Percentiles rank a stretch among this genome's conserved stretches.
Conservation (phyloP, 2,329 filamentous ascomycete species). For the Sporothrix inflata region DNA sequence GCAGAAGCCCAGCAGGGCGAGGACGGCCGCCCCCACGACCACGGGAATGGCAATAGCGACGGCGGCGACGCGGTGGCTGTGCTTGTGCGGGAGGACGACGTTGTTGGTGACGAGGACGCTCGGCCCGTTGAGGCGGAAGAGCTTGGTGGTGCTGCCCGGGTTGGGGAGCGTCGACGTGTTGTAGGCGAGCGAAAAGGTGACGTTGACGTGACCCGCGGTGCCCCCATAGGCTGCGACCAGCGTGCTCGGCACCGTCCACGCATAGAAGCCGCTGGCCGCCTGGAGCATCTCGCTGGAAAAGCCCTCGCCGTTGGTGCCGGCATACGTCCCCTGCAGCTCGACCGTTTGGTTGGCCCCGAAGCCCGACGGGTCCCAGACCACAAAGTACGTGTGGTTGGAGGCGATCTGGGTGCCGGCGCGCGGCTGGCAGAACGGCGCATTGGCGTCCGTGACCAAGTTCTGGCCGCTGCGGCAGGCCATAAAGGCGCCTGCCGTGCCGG, state of each 20-base stretch:
- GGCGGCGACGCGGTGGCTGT: constrained; percentile 28
- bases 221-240: constrained; percentile 32
- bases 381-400: constrained; percentile 42
- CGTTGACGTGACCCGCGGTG: constrained; percentile 27
- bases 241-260: constrained; percentile 36
- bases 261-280: constrained; percentile 39
- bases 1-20: constrained; percentile 34
- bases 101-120: constrained; percentile 36
- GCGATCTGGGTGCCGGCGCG: constrained; percentile 38
- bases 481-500: constrained; percentile 37
- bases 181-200: constrained; percentile 36
- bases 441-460: constrained; percentile 24
- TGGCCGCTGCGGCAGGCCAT: constrained; percentile 40
- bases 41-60: constrained; percentile 40
- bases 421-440: constrained; percentile 43
- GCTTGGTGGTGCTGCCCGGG: constrained; percentile 7
- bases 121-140: constrained; percentile 35
- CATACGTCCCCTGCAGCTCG: constrained; percentile 34
- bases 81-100: neutral
- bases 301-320: constrained; percentile 26
- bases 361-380: constrained; percentile 41
- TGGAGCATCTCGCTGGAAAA: constrained; percentile 33
- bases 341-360: constrained; percentile 36
- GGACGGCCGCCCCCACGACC: constrained; percentile 36
- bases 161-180: constrained; percentile 31